Conservation (phyloP, 805 yeast genomes). For the Saturnispora diversa region DNA sequence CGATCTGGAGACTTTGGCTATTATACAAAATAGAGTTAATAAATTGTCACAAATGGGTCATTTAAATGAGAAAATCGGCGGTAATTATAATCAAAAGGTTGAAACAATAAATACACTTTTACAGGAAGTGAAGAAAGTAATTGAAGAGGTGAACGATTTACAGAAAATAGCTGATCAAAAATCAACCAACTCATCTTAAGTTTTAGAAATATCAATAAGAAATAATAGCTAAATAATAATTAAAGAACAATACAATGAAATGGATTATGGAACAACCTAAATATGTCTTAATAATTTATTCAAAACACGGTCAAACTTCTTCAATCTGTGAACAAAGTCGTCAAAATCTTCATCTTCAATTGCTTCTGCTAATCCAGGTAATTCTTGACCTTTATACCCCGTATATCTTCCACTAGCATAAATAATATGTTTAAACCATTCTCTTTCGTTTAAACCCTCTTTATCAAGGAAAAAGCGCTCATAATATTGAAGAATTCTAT, state of each 20-base stretch:
- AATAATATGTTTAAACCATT: conserved; percentile 54
- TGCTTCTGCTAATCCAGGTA: conserved; percentile 50
- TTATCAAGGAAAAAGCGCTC: conserved; percentile 41
- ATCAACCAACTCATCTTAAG: no score
- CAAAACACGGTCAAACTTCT: conserved; percentile 12
- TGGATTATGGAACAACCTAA: not conserved
- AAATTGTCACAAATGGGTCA: not conserved
- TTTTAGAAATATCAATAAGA: no score
- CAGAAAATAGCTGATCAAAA: no score
- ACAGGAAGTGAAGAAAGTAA: no score
- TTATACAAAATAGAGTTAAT: not conserved
- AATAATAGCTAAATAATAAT: no score
- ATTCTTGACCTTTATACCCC: conserved; percentile 51
- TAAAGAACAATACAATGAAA: not conserved
- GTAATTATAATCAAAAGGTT: no score
- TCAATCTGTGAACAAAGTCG: conserved; percentile 25
- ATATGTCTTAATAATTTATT: conserved; percentile 6
- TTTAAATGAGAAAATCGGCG: not conserved
- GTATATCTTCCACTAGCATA: conserved; percentile 54
- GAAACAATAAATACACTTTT: no score
- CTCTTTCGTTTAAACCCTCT: conserved; percentile 41
- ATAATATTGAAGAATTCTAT: conserved; percentile 33
- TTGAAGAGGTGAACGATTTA: no score
- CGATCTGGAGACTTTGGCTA: not conserved
- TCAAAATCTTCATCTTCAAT: conserved; percentile 38